A percentile compares a stretch with the other conserved stretches of the same genome.
phyloP scores from a whole-genome alignment of 2,329 filamentous ascomycete species.

The Monosporascus ibericus region DNA sequence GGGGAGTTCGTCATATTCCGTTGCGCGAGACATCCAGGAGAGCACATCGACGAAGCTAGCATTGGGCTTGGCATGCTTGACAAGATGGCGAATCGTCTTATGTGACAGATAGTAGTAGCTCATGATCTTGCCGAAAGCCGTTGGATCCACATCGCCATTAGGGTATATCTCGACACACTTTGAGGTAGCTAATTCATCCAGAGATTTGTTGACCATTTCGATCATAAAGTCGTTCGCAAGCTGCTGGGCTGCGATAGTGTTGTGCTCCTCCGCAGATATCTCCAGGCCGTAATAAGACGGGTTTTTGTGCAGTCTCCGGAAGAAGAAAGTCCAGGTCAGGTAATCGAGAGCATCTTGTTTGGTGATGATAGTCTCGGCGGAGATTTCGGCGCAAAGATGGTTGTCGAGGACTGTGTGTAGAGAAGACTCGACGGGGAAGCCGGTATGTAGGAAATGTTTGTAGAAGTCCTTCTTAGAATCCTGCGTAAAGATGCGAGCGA shows the following conservation, averaged over 20 bases:
- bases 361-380: conserved; percentile 83
- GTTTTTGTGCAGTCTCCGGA: conserved; percentile 94
- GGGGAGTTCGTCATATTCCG: conserved; percentile 94
- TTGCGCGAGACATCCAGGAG: conserved; percentile 87
- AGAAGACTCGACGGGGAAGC: conserved; percentile 94
- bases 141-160: conserved; percentile 85
- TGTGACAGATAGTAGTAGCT: conserved; percentile 98
- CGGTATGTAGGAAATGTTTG: conserved; percentile 97
- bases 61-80: conserved; percentile 65
- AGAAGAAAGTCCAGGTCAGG: conserved; percentile 99
- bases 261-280: conserved; percentile 88
- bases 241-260: conserved; percentile 76
- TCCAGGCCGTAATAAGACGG: conserved; percentile 96
- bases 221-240: conserved; percentile 94
- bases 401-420: conserved; percentile 95
- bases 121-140: conserved; percentile 95
- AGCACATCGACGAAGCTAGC: conserved; percentile 78
- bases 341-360: conserved; percentile 98
- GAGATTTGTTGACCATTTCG: conserved; percentile 79
- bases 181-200: conserved; percentile 75
- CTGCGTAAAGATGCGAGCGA: conserved; percentile 95
- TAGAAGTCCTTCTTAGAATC: conserved; percentile 98
- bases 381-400: conserved; percentile 91
- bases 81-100: conserved; percentile 83
- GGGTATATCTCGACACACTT: conserved; percentile 77